Evolutionary conservation across 371 early-diverging fungal species (phyloP).

Genomic region (Mortierella sp.): DNA sequence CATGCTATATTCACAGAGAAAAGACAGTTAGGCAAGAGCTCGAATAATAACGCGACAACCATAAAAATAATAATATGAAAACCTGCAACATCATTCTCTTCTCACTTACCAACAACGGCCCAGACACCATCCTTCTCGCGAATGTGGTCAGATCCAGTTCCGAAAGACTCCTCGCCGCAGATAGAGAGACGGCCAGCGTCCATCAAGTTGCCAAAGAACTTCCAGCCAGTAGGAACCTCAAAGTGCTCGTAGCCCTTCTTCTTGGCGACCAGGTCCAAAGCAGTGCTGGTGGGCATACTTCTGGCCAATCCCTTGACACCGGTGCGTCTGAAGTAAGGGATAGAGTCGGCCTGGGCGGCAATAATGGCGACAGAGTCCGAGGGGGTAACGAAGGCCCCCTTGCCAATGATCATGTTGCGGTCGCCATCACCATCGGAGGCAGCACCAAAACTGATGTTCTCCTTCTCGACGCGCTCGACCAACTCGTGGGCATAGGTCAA

Average conservation of each 20-base stretch:
- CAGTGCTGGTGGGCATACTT: constrained; percentile 96
- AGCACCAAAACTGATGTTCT: constrained; percentile 90
- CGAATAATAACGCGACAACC: background rate
- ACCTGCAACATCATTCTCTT: background rate
- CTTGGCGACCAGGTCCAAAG: constrained; percentile 92
- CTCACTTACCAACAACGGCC: constrained; percentile 80
- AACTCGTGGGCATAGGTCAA: constrained; percentile 96
- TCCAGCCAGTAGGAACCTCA: constrained; percentile 96
- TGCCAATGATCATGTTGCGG: constrained; percentile 97
- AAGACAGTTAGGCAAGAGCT: background rate
- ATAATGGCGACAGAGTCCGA: constrained; percentile 98
- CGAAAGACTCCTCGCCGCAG: constrained; percentile 98
- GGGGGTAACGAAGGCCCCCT: constrained; percentile 95
- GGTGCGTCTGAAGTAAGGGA: constrained; percentile 92
- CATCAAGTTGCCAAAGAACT: constrained; percentile 99
- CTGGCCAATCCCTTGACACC: constrained; percentile 94
- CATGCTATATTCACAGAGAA: constrained; percentile 73
- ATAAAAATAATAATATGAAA: background rate
- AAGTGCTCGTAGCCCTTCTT: constrained; percentile 82
- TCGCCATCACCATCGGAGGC: constrained; percentile 96
- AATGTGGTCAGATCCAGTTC: constrained; percentile 98
- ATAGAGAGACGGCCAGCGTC: constrained; percentile 95
- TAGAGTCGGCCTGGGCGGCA: constrained; percentile 89
- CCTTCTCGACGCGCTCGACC: constrained; percentile 89
- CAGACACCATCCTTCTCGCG: constrained; percentile 99